Conservation (phyloP, 2,329 filamentous ascomycete species). For the Aspergillus sergii region DNA sequence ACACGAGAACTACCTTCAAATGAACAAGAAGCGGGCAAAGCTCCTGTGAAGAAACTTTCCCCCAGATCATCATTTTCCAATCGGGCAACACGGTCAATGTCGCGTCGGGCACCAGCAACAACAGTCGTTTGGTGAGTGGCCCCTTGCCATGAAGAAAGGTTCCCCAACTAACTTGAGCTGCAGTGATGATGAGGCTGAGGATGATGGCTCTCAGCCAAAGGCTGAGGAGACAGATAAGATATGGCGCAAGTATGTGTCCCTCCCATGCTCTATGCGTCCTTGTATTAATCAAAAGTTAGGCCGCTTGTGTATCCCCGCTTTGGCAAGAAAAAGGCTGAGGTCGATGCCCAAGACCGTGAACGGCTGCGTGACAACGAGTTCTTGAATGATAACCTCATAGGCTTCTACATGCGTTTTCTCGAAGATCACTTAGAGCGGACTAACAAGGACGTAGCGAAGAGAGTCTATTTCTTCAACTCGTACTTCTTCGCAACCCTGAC, state of each 20-base stretch:
- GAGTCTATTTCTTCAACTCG: constrained; percentile 87
- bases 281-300: constrained; percentile 23
- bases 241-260: constrained; percentile 26
- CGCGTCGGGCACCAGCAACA: constrained; percentile 21
- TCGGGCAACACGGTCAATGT: constrained; percentile 36
- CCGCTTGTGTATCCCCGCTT: constrained; percentile 48
- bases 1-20: constrained; percentile 14
- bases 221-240: constrained; percentile 17
- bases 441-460: constrained; percentile 59
- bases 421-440: constrained; percentile 62
- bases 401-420: constrained; percentile 79
- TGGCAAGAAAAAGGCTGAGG: constrained; percentile 52
- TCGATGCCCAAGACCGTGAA: constrained; percentile 54
- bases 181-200: constrained; percentile 23
- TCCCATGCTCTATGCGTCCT: not conserved
- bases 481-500: constrained; percentile 85
- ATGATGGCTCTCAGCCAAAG: constrained; percentile 10
- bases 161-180: constrained; percentile 8
- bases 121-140: constrained; percentile 24
- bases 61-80: constrained; percentile 6
- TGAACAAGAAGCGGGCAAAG: constrained; percentile 20
- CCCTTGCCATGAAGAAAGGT: not conserved
- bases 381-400: constrained; percentile 89
- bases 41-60: constrained; percentile 34
- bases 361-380: constrained; percentile 82